Evolutionary conservation across 164 flowering plant genomes (phyloP), one percentile per base, ranked within the genome.

Genomic region (Warburgia ugandensis): DNA sequence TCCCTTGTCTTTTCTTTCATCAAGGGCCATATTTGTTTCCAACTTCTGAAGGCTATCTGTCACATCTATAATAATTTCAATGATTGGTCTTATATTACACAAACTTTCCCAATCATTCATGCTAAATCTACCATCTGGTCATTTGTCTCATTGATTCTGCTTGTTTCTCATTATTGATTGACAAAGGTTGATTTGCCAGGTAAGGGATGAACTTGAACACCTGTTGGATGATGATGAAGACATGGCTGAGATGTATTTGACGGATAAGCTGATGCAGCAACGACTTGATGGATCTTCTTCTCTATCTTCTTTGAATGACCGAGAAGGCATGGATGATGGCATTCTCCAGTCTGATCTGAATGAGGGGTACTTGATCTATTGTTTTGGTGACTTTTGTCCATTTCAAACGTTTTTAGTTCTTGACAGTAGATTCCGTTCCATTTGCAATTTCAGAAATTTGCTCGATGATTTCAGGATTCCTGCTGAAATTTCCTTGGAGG

Each of bases 221-320:
- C 64, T 80, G 50, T 63, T 80, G 22, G 86, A 80, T 61, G 86
- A 77, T 65, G 83, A 77, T 58, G 79, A 72, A 28, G 86, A 80
- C 60, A 80, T 80, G 86, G 86, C 86, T 17, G 86, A 75, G 77
- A 83, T 89, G 97, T 89, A 81, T 68, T 56, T 86, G 43, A 89
- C 97, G 0, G 94, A 86, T 26, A 90, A 84, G 59, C 52, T 79
- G 57, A 52, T 72, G 56, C 75, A 70, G 46, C 81, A 77, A 56
- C 64, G 58, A 29, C 70, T 78, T 51, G 88, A 80, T 29, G 71
- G 49, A 17, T 84, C 76, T 38, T 52, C 68, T 20, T 71, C 86
- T 40, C 46, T 63, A 54, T 73, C 92, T 37, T 82, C 85, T 17
- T 28, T 72, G 8, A 59, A 70, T 60, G 86, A 69, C 52, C 58